Conservation (phyloP, 2,329 filamentous ascomycete species). For the Xylariaceae sp. region DNA sequence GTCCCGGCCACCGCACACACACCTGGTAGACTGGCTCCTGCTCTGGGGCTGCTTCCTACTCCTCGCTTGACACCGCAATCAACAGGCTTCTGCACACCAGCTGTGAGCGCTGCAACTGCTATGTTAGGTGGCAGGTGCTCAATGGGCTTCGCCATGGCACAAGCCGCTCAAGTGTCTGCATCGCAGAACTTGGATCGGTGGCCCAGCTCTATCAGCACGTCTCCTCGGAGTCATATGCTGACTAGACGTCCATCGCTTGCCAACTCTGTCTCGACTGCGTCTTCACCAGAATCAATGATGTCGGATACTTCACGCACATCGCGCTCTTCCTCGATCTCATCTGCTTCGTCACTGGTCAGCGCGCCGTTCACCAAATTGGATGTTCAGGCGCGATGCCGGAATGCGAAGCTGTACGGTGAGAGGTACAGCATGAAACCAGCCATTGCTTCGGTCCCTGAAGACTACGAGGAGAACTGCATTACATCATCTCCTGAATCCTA, state of each 20-base stretch:
- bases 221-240: slow-evolving; percentile 49
- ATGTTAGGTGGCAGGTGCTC: slow-evolving; percentile 50
- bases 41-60: slow-evolving; percentile 56
- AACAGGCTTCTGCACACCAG: slow-evolving; percentile 58
- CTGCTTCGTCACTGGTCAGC: slow-evolving; percentile 58
- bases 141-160: slow-evolving; percentile 60
- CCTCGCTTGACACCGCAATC: slow-evolving; percentile 57
- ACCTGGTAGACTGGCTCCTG: slow-evolving; percentile 48
- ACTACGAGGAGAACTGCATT: slow-evolving; percentile 49
- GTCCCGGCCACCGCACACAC: slow-evolving; percentile 41
- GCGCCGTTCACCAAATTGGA: slow-evolving; percentile 59
- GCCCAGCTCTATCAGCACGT: slow-evolving; percentile 46
- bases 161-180: slow-evolving; percentile 46
- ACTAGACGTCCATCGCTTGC: slow-evolving; percentile 61
- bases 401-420: slow-evolving; percentile 57
- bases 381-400: slow-evolving; percentile 63
- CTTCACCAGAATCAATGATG: slow-evolving; percentile 66
- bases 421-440: slow-evolving; percentile 51
- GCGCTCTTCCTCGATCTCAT: slow-evolving; percentile 64
- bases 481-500: slow-evolving; percentile 59
- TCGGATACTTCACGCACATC: slow-evolving; percentile 61
- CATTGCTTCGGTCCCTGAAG: slow-evolving; percentile 58
- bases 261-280: slow-evolving; percentile 60
- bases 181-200: slow-evolving; percentile 54
- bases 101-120: slow-evolving; percentile 52